Evolutionary conservation across 371 early-diverging fungal genomes (phyloP).

Genomic region (Rhizopus stolonifer): DNA sequence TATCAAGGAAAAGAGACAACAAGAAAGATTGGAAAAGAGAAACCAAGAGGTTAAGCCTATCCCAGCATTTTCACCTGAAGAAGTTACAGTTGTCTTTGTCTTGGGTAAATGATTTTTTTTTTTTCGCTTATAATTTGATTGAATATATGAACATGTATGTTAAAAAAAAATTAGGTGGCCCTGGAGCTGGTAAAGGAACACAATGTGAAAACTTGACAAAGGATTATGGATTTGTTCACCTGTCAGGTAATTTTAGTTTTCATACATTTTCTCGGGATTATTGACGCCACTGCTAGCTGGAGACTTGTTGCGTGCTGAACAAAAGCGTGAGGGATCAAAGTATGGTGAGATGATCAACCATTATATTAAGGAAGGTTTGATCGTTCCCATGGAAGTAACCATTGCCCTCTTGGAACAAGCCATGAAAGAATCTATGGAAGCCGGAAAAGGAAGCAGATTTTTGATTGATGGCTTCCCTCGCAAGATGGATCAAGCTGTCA

Average conservation of each 20-base stretch:
- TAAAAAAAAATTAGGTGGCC: slow-evolving; percentile 54
- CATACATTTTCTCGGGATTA: background rate
- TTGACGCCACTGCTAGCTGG: slow-evolving; percentile 66
- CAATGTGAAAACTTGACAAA: slow-evolving; percentile 83
- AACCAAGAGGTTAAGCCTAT: slow-evolving; percentile 21
- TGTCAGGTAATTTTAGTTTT: slow-evolving; percentile 64
- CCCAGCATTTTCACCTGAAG: slow-evolving; percentile 40
- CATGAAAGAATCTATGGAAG: slow-evolving; percentile 68
- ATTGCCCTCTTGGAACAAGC: slow-evolving; percentile 84
- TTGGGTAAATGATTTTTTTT: slow-evolving; percentile 40
- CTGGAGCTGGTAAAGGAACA: slow-evolving; percentile 91
- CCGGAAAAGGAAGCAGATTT: slow-evolving; percentile 60
- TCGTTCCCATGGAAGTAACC: slow-evolving; percentile 93
- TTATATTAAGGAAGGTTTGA: slow-evolving; percentile 88
- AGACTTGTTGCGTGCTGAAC: slow-evolving; percentile 90
- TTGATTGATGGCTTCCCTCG: slow-evolving; percentile 96
- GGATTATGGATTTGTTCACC: slow-evolving; percentile 89
- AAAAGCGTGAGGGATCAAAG: slow-evolving; percentile 74
- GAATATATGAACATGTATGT: too few species aligned
- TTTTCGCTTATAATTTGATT: too few species aligned
- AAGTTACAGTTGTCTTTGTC: slow-evolving; percentile 71
- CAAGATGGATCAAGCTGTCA: slow-evolving; percentile 86
- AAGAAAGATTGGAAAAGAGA: slow-evolving; percentile 16
- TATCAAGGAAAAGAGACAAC: slow-evolving; percentile 17
- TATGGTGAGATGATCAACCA: slow-evolving; percentile 86